Conservation (phyloP, 208 protist genomes). For the Spironucleus salmonicida region DNA sequence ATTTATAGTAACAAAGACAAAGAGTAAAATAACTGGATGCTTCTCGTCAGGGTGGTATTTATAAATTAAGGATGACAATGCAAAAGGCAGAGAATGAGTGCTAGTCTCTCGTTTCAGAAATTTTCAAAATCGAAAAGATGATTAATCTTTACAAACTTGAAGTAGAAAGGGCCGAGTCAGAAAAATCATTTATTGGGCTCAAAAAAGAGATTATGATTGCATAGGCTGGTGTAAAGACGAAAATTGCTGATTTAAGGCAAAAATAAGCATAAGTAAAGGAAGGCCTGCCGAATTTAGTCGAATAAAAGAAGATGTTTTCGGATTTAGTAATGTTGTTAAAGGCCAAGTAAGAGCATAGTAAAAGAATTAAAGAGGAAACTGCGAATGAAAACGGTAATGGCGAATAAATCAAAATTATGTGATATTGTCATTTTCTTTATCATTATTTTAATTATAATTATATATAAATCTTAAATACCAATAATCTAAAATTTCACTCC, state of each 20-base stretch:
- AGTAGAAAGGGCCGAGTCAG: not conserved
- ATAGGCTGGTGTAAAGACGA: not conserved
- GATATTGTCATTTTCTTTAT: too few relatives aligned
- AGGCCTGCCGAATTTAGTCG: not conserved
- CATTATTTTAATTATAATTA: too few relatives aligned
- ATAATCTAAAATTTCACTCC: too few relatives aligned
- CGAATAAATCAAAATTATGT: too few relatives aligned
- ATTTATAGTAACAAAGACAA: not conserved
- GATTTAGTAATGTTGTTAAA: not conserved
- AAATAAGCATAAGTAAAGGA: not conserved
- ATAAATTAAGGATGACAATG: constrained; percentile 3
- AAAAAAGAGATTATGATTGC: constrained; percentile 3
- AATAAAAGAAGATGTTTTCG: constrained; percentile 4
- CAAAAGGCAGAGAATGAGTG: not conserved
- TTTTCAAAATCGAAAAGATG: not conserved
- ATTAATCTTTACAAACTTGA: not conserved
- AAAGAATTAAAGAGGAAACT: too few relatives aligned
- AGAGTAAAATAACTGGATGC: constrained; percentile 6
- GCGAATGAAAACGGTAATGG: too few relatives aligned
- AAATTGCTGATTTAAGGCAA: not conserved
- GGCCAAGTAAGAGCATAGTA: too few relatives aligned
- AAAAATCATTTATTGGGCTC: not conserved
- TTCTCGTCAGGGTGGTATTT: not conserved
- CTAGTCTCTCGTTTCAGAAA: not conserved
- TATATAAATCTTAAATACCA: too few relatives aligned